Evolutionary conservation across 2,329 filamentous ascomycete species (phyloP).

Genomic region (Epichloe uncinata): DNA sequence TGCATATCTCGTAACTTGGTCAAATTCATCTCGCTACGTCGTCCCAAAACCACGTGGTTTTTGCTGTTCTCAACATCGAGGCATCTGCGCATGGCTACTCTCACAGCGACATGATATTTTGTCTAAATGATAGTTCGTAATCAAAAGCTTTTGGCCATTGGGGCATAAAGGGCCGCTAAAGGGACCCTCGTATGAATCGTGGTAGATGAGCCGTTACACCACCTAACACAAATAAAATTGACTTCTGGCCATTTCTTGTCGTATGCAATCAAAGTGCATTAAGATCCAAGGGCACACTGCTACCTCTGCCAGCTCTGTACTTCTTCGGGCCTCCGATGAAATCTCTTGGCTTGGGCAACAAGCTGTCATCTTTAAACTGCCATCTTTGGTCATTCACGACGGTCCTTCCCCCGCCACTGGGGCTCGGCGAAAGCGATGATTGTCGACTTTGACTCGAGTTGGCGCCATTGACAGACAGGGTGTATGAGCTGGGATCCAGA

Average conservation of each 20-base stretch:
- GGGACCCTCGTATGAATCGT: too few species aligned
- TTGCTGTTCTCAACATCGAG: not conserved
- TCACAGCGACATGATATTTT: too few species aligned
- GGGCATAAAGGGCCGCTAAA: too few species aligned
- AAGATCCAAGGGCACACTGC: conserved; percentile 85
- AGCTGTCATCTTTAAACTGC: conserved; percentile 71
- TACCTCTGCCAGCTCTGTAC: conserved; percentile 84
- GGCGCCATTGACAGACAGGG: conserved; percentile 50
- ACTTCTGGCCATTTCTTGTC: not conserved
- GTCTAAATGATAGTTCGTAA: too few species aligned
- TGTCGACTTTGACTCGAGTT: conserved; percentile 32
- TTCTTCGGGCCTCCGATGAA: conserved; percentile 62
- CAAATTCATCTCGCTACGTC: not conserved
- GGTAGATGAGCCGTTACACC: not conserved
- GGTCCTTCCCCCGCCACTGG: conserved; percentile 24
- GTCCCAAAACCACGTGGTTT: not conserved
- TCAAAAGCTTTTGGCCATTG: too few species aligned
- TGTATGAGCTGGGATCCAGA: conserved; percentile 66
- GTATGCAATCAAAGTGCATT: conserved; percentile 23
- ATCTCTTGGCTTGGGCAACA: conserved; percentile 73
- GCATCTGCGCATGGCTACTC: not conserved
- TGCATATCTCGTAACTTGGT: not conserved
- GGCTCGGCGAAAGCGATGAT: conserved; percentile 16
- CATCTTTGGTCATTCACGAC: conserved; percentile 68
- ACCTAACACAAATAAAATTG: not conserved